phyloP scores from a whole-genome alignment of 768 basidiomycete genomes.

The Xerocomellus amylosporus region DNA sequence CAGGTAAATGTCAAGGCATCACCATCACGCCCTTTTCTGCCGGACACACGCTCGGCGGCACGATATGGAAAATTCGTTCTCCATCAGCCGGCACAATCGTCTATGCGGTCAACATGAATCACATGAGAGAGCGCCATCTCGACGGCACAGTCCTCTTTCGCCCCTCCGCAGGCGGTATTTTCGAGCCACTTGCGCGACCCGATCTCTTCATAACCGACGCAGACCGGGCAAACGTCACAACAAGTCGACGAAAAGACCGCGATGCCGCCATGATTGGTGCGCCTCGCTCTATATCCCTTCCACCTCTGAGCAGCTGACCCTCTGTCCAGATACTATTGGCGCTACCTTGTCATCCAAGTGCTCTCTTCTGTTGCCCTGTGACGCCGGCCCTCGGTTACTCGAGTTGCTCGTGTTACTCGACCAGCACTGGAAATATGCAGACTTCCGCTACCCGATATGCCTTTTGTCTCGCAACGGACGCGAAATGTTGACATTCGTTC shows the following conservation, averaged over 20 bases:
- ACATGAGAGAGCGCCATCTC: conserved; percentile 92
- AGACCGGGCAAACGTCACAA: conserved; percentile 76
- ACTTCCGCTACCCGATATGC: conserved; percentile 84
- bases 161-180: conserved; percentile 69
- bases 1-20: conserved; percentile 87
- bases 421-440: conserved; percentile 94
- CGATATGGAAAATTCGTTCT: conserved; percentile 98
- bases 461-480: conserved; percentile 87
- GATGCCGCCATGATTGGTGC: conserved; percentile 85
- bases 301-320: neutral
- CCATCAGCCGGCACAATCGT: conserved; percentile 94
- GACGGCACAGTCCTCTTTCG: conserved; percentile 89
- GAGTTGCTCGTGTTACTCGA: conserved; percentile 95
- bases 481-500: conserved; percentile 91
- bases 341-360: conserved; percentile 76
- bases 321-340: conserved; percentile 73
- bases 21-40: conserved; percentile 95
- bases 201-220: conserved; percentile 95
- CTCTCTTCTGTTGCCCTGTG: conserved; percentile 88
- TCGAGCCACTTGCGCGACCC: conserved; percentile 83
- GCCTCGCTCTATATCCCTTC: conserved; percentile 13
- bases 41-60: conserved; percentile 93
- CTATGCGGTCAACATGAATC: conserved; percentile 94
- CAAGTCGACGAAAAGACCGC: conserved; percentile 85
- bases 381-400: conserved; percentile 90